phyloP scores from a whole-genome alignment of 2,329 filamentous ascomycete species.

The Zymoseptoria brevis region DNA sequence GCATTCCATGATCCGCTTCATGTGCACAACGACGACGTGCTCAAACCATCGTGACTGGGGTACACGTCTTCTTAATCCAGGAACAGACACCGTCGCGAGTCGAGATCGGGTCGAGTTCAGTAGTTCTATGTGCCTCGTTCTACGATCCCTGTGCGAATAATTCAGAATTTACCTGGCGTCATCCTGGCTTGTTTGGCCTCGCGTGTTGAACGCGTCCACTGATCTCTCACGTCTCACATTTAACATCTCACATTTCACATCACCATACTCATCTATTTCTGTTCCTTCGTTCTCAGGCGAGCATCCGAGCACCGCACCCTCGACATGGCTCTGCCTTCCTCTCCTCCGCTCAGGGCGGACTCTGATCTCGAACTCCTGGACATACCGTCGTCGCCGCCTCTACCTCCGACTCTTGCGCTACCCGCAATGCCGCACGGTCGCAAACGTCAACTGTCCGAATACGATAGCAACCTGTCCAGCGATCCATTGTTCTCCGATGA shows the following conservation, averaged over 20 bases:
- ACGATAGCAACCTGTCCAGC: slow-evolving; percentile 46
- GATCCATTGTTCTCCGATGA: slow-evolving; percentile 70
- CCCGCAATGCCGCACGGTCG: slow-evolving; percentile 8
- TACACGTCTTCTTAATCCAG: too few relatives aligned
- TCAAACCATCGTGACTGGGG: too few relatives aligned
- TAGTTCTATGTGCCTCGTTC: background rate
- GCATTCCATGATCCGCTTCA: too few relatives aligned
- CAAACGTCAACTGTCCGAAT: slow-evolving; percentile 27
- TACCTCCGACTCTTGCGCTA: slow-evolving; percentile 3
- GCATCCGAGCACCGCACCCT: slow-evolving; percentile 16
- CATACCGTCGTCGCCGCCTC: slow-evolving; percentile 16
- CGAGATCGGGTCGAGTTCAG: background rate
- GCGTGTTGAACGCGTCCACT: background rate
- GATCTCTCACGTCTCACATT: background rate
- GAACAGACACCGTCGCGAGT: too few relatives aligned
- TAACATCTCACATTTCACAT: background rate
- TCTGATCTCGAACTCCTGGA: slow-evolving; percentile 8
- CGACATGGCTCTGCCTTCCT: slow-evolving; percentile 27
- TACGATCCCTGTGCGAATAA: background rate
- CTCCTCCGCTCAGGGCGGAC: slow-evolving; percentile 21
- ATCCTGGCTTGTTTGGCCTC: background rate
- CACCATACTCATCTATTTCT: background rate
- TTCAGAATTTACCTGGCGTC: background rate
- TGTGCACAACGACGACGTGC: too few relatives aligned
- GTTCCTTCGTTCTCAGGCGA: slow-evolving; percentile 12